These are phyloP conservation scores for Calonectria henricotiae DNA, from an alignment of 2,329 filamentous ascomycete genomes.

Conservation along the genomic window DNA sequence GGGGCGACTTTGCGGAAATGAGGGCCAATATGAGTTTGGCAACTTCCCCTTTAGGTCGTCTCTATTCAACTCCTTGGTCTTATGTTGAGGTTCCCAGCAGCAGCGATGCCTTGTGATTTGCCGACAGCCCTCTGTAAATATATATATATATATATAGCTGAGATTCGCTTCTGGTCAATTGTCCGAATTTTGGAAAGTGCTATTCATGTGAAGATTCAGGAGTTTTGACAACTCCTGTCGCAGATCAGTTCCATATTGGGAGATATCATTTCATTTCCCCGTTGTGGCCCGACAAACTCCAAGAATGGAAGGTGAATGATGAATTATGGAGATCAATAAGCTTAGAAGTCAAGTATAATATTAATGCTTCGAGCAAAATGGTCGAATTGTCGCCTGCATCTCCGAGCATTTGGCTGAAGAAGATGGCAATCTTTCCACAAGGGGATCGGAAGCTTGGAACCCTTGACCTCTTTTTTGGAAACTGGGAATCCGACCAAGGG, in stretches of 20 bases:
- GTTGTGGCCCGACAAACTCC: not conserved
- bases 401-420: not conserved
- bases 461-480: not conserved
- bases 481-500: not conserved
- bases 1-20: constrained; percentile 13
- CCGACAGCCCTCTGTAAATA: not conserved
- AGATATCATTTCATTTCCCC: constrained; percentile 4
- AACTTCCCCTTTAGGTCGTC: constrained; percentile 8
- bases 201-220: constrained; percentile 1
- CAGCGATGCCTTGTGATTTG: not conserved
- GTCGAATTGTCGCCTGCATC: not conserved
- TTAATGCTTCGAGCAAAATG: not conserved
- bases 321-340: not conserved
- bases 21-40: constrained; percentile 13
- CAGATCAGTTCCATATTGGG: constrained; percentile 15
- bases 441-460: not conserved
- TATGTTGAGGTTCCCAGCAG: not conserved
- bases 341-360: not conserved
- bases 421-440: not conserved
- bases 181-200: not conserved
- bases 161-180: not conserved
- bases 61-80: not conserved
- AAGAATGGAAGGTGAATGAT: constrained; percentile 6
- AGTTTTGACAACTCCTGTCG: constrained; percentile 13
- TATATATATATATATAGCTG: not conserved